A percentile compares a stretch with the other conserved stretches of the same genome.
Conservation (phyloP, 306 rosid species). For the Phaseolus lunatus region DNA sequence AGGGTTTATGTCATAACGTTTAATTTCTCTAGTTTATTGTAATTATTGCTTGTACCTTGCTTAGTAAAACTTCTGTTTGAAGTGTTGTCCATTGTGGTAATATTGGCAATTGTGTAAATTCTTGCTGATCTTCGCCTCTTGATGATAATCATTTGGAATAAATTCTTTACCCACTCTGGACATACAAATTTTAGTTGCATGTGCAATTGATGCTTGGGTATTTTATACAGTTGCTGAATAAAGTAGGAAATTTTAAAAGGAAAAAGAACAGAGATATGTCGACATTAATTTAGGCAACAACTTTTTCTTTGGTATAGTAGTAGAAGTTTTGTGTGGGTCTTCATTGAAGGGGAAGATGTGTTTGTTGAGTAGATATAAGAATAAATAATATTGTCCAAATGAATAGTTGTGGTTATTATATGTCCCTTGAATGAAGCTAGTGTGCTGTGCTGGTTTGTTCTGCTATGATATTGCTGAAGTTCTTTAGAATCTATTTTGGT, state of each 20-base stretch:
- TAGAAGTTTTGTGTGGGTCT: constrained; percentile 20
- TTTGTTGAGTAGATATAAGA: neutral
- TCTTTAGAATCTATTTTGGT: neutral
- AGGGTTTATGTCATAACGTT: neutral
- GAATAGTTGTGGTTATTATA: constrained; percentile 5
- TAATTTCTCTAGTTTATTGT: neutral
- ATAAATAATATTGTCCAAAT: neutral
- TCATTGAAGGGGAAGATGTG: neutral
- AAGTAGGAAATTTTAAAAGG: neutral
- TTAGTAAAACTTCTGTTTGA: neutral
- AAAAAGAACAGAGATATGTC: neutral
- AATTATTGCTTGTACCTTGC: constrained; percentile 8
- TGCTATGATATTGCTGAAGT: neutral
- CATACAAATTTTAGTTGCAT: constrained; percentile 1
- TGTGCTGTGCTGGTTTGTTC: constrained; percentile 18
- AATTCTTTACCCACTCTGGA: constrained; percentile 9
- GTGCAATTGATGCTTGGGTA: constrained; percentile 21
- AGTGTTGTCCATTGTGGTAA: constrained; percentile 27
- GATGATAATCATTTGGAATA: constrained; percentile 26
- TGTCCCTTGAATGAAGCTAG: constrained; percentile 1
- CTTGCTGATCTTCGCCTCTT: neutral
- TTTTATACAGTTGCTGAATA: constrained; percentile 10
- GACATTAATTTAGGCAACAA: constrained; percentile 25
- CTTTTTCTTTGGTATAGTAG: constrained; percentile 29
- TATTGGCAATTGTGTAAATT: neutral